Evolutionary conservation across 2,329 filamentous ascomycete species (phyloP).

Genomic region (Phialocephala sp.): DNA sequence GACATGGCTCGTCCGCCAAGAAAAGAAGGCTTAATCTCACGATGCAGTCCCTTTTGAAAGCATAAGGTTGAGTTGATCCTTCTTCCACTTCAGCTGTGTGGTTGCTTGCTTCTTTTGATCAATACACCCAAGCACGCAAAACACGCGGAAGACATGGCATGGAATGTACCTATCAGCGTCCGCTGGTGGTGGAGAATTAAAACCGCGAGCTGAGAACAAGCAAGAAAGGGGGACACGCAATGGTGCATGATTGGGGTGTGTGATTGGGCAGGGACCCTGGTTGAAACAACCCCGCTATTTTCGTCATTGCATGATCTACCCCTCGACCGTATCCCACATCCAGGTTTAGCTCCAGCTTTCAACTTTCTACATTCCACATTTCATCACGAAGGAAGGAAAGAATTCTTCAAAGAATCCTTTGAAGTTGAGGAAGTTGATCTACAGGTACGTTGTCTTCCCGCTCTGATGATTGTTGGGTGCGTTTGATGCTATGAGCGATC

Average conservation of each 20-base stretch:
- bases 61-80: too few relatives aligned
- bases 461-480: too few relatives aligned
- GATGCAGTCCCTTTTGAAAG: background rate
- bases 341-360: background rate
- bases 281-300: background rate
- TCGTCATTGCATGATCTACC: slow-evolving; percentile 7
- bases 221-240: background rate
- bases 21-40: too few relatives aligned
- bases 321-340: background rate
- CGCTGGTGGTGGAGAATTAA: background rate
- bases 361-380: background rate
- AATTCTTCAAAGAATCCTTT: background rate
- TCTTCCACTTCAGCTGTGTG: too few relatives aligned
- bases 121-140: background rate
- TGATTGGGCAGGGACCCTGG: background rate
- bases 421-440: background rate
- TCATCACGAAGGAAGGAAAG: background rate
- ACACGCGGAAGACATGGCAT: background rate
- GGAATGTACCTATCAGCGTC: background rate
- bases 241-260: background rate
- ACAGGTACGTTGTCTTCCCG: background rate
- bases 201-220: background rate
- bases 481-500: background rate
- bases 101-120: background rate
- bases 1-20: background rate